These are phyloP conservation scores for Solanum ossicruentum DNA, from an alignment of 257 asterid genomes.

Conservation along the genomic window DNA sequence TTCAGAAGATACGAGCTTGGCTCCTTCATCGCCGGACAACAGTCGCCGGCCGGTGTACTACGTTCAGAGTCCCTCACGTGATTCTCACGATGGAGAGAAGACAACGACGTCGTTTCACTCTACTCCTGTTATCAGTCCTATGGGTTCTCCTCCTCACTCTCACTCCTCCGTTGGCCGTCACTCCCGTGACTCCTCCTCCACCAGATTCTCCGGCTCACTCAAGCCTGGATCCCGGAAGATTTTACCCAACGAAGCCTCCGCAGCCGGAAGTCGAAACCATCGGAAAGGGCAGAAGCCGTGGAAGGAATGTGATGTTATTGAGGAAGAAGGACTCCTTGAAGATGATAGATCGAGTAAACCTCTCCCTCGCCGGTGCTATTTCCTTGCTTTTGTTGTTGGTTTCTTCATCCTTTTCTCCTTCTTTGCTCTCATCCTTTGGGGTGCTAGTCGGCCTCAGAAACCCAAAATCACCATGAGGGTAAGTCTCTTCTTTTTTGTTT, in stretches of 20 bases:
- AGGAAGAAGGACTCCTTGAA: constrained; percentile 78
- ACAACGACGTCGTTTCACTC: constrained; percentile 78
- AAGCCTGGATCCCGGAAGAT: constrained; percentile 77
- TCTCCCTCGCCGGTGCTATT: constrained; percentile 60
- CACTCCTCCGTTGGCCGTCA: constrained; percentile 78
- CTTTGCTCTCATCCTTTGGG: constrained; percentile 80
- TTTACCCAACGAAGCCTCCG: constrained; percentile 41
- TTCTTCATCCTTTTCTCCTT: constrained; percentile 57
- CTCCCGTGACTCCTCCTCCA: constrained; percentile 84
- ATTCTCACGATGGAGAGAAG: constrained; percentile 85
- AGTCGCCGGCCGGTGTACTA: constrained; percentile 56
- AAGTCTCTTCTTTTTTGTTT: neutral
- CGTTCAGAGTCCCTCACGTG: constrained; percentile 92
- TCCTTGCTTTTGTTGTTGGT: constrained; percentile 50
- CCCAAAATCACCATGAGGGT: constrained; percentile 78
- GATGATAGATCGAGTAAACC: constrained; percentile 40
- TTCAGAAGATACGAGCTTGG: constrained; percentile 68
- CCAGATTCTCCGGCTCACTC: constrained; percentile 66
- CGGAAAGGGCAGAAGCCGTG: constrained; percentile 30
- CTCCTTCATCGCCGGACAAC: constrained; percentile 85
- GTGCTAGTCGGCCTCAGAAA: constrained; percentile 80
- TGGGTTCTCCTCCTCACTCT: constrained; percentile 75
- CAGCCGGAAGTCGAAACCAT: constrained; percentile 7
- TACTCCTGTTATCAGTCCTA: constrained; percentile 57
- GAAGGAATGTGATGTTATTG: constrained; percentile 82